Base-by-base conservation (phyloP, 441 rosid genomes). In the California macrophylla region DNA sequence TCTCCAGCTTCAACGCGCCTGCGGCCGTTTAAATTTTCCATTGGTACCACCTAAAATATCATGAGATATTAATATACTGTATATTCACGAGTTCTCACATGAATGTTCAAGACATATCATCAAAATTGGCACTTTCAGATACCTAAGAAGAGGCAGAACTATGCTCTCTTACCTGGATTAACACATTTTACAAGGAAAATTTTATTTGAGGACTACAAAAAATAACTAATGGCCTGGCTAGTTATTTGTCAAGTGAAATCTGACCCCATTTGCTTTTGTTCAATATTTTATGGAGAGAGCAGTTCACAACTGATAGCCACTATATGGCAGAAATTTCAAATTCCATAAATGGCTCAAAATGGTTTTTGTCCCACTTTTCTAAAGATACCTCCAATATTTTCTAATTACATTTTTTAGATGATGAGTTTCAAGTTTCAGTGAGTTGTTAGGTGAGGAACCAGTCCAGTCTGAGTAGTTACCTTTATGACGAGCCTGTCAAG, bases 401-500 rank as follows among this genome's bases (percentile, higher is more conserved):
- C n/a, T 15, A 40, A 40, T 40, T 12, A 40, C n/a, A 40, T 10
- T 1, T 15, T 40, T 40, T 10, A 56, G 29, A 56, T 23, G 63
- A 23, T 2, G 63, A 23, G 5, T 10, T 56, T 1, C 8, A 23
- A 56, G 15, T 25, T 56, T 56, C 6, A 56, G 4, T 12, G 3
- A 56, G 58, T 50, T 16, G 0, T 16, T 23, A n/a, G 29, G 28
- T 56, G n/a, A 56, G 26, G 5, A 50, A 9, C 13, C n/a, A 56
- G 63, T 56, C 63, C 62, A 23, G 13, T 20, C 10, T 8, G 28
- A 32, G 25, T 66, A 42, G 50, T 72, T 78, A 94, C 99, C 91
- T 92, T 95, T 45, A 95, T 83, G 75, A 95, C 81, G 68, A 95
- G 88, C 77, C 86, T 82, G 76, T 86, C 86, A 0, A 94, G 80